A percentile compares a stretch with the other conserved stretches of the same genome.
These are phyloP conservation scores for Sporothrix dimorphospora DNA, from an alignment of 2,329 filamentous ascomycete genomes.

Conservation along the genomic window DNA sequence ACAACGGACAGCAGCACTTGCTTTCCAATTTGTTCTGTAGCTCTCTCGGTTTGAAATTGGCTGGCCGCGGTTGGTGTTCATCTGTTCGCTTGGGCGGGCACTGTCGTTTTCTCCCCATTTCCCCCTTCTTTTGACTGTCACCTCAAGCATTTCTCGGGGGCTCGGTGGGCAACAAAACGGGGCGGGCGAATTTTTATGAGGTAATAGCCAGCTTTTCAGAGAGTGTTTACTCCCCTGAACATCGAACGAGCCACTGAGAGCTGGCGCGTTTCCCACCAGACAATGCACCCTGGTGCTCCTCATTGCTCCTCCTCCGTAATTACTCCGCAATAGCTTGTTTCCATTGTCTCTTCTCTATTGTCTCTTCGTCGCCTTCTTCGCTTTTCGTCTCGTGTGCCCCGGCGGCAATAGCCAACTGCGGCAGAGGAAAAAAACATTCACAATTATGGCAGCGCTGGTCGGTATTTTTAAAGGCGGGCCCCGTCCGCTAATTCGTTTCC, in stretches of 20 bases:
- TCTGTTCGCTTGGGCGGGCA: neutral
- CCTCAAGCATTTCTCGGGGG: conserved; percentile 5
- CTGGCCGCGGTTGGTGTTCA: conserved; percentile 21
- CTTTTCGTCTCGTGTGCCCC: neutral
- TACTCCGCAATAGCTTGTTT: conserved; percentile 19
- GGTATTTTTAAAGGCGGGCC: neutral
- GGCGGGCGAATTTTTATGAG: conserved; percentile 21
- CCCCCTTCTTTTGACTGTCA: neutral
- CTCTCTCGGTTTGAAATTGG: conserved; percentile 11
- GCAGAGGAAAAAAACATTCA: neutral
- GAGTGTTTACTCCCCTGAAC: neutral
- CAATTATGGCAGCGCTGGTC: neutral
- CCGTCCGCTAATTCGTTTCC: neutral
- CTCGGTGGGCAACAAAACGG: conserved; percentile 5
- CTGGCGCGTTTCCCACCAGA: neutral
- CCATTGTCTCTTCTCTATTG: neutral
- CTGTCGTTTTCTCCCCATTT: neutral
- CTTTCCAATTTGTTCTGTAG: neutral
- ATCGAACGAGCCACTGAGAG: neutral
- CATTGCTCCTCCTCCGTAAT: neutral
- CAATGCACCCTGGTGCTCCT: neutral
- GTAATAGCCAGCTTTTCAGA: conserved; percentile 20
- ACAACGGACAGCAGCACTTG: neutral
- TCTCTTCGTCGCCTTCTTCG: neutral
- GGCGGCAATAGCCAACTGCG: conserved; percentile 15